A percentile compares a stretch with the other conserved stretches of the same genome.
Conservation (phyloP, 805 yeast genomes). For the Pichia heedii region DNA sequence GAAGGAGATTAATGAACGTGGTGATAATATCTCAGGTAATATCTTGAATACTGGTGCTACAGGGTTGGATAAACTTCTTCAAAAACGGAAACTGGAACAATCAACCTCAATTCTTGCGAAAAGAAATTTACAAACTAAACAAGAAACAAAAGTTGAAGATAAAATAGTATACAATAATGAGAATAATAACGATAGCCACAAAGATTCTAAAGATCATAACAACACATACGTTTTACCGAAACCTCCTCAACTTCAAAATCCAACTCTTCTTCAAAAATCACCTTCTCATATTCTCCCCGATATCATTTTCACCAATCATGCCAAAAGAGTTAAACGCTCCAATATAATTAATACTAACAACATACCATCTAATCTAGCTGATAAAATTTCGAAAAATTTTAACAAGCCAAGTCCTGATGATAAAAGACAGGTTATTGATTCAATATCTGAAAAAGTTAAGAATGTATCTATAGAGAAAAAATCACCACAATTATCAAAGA, state of each 20-base stretch:
- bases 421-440: conserved; percentile 16
- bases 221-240: not conserved
- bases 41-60: not conserved
- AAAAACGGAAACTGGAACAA: not conserved
- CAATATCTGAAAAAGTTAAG: conserved; percentile 19
- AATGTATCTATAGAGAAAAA: conserved; percentile 11
- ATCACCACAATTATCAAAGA: not conserved
- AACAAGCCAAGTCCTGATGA: conserved; percentile 80
- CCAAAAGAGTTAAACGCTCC: not conserved
- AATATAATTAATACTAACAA: not conserved
- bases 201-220: too few relatives aligned
- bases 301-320: conserved; percentile 1
- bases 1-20: not conserved
- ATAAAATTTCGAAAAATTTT: conserved; percentile 46
- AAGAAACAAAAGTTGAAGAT: not conserved
- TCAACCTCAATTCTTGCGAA: not conserved
- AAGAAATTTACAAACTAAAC: not conserved
- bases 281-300: conserved; percentile 4
- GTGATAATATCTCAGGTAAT: too few relatives aligned
- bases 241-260: not conserved
- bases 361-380: conserved; percentile 23
- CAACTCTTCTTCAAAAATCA: not conserved
- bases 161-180: too few relatives aligned
- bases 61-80: not conserved
- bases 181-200: too few relatives aligned